A percentile compares a stretch with the other conserved stretches of the same genome.
These are phyloP conservation scores for Rubia tinctorum DNA, from an alignment of 305 asterid genomes.

Conservation along the genomic window DNA sequence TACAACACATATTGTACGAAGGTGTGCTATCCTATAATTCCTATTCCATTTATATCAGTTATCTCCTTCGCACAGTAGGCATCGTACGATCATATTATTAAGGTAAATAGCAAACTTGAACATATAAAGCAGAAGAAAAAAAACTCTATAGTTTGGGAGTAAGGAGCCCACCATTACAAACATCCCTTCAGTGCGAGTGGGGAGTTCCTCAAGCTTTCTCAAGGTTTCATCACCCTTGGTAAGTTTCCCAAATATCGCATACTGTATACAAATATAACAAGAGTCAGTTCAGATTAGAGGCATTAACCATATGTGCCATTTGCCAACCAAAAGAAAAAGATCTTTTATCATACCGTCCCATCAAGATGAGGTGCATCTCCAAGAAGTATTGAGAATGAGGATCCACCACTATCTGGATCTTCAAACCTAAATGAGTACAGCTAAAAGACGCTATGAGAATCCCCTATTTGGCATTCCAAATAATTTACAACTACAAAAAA, in stretches of 20 bases:
- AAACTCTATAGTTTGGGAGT: constrained; percentile 6
- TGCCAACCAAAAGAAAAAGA: constrained; percentile 3
- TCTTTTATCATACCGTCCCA: constrained; percentile 51
- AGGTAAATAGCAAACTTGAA: constrained; percentile 2
- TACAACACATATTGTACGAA: not conserved
- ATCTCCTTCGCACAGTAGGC: not conserved
- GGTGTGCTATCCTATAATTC: not conserved
- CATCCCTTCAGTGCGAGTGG: constrained; percentile 84
- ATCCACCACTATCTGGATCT: constrained; percentile 84
- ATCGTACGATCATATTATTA: not conserved
- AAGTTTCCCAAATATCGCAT: constrained; percentile 92
- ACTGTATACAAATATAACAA: constrained; percentile 41
- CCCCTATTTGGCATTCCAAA: not conserved
- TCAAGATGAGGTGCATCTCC: constrained; percentile 99
- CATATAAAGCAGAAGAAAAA: constrained; percentile 5
- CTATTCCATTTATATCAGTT: not conserved
- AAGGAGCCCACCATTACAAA: constrained; percentile 70
- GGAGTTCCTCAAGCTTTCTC: constrained; percentile 89
- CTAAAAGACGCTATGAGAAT: constrained; percentile 12
- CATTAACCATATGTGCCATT: not conserved
- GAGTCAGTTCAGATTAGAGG: constrained; percentile 9
- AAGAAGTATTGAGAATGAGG: constrained; percentile 94
- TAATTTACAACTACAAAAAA: not conserved
- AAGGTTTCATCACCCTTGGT: constrained; percentile 93
- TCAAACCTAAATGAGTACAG: constrained; percentile 40